Base-by-base conservation (phyloP, 2,329 filamentous ascomycete genomes). In the Trichoderma breve region DNA sequence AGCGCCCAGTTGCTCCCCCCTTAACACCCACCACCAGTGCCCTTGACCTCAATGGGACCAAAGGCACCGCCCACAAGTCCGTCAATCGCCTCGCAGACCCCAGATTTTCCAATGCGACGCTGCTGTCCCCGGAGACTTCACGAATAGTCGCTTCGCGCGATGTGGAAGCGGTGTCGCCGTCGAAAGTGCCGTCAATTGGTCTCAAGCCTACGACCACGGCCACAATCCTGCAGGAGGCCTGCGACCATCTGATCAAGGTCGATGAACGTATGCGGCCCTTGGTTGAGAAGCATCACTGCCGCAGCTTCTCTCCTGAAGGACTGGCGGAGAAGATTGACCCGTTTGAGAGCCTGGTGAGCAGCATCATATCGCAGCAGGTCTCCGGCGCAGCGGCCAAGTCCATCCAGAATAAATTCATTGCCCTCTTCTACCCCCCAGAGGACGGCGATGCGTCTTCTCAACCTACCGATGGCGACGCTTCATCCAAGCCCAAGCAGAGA, bases 341-440 rank as follows among this genome's bases (percentile, higher is more conserved):
- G 0, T 99, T 98, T 78, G 91, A 92, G 76, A 91, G 89, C 71
- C 86, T 99, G 39, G 88, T 89, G 51, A 95, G 92, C 80, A 92
- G 94, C 66, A 98, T 99, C 79, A 97, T 98, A 77, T 94, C 93
- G 68, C 96, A 98, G 82, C 96, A 99, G 83, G 95, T 99, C 24
- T 97, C 94, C 1, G 94, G 95, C 21, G 94, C 94, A 6, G 96
- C 96, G 0, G 96, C 96, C 14, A 92, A 89, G 75, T 93, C 93
- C 6, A 98, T 99, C 83, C 95, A 95, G 80, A 88, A 88, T 64
- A 95, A 93, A 74, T 98, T 98, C 80, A 83, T 97, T 24, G 86
- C 84, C 1, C 83, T 98, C 6, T 98, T 97, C 80, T 76, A 80
- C 43, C 80, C 83, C 39, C 79, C 83, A 43, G 77, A 81, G 6